A percentile compares a stretch with the other conserved stretches of the same genome.
Conservation (phyloP, 208 protist species). For the Leishmania turanica region DNA sequence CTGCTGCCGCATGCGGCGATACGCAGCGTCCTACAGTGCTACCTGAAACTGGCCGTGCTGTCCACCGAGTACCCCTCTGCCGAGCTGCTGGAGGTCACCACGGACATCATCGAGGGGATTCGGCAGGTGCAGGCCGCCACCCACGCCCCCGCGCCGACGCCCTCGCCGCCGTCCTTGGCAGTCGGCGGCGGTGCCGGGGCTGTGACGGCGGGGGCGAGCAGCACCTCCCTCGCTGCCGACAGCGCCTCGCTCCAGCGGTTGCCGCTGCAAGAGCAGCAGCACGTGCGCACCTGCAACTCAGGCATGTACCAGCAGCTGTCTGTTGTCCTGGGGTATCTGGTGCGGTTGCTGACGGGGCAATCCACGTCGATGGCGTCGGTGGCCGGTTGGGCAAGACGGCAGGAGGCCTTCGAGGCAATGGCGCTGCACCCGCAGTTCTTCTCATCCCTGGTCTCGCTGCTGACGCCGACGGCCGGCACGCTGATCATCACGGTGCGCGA, state of each 20-base stretch:
- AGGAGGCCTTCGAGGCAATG: slow-evolving; percentile 42
- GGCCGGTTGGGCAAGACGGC: slow-evolving; percentile 15
- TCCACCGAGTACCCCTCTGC: slow-evolving; percentile 28
- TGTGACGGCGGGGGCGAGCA: slow-evolving; percentile 5
- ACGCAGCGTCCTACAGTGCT: slow-evolving; percentile 81
- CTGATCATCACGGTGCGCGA: slow-evolving; percentile 73
- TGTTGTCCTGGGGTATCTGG: slow-evolving; percentile 62
- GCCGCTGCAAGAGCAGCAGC: slow-evolving; percentile 83
- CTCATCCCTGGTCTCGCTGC: slow-evolving; percentile 62
- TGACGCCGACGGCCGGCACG: slow-evolving; percentile 56
- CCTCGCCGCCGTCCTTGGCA: not conserved
- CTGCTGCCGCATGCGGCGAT: slow-evolving; percentile 79
- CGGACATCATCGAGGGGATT: slow-evolving; percentile 61
- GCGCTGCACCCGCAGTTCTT: slow-evolving; percentile 61
- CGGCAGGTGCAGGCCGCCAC: slow-evolving; percentile 47
- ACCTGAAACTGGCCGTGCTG: slow-evolving; percentile 59
- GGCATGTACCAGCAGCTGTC: slow-evolving; percentile 90
- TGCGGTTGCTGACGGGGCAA: slow-evolving; percentile 45
- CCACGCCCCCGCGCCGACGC: slow-evolving; percentile 11
- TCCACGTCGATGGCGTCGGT: not conserved
- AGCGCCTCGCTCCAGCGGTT: slow-evolving; percentile 44
- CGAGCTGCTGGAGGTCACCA: slow-evolving; percentile 41
- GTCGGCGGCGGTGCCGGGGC: not conserved
- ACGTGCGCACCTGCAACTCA: slow-evolving; percentile 75
- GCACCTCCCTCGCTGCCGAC: slow-evolving; percentile 28